phyloP scores from a whole-genome alignment of 352 stramenopile genomes.

The Phytophthora hibernalis region DNA sequence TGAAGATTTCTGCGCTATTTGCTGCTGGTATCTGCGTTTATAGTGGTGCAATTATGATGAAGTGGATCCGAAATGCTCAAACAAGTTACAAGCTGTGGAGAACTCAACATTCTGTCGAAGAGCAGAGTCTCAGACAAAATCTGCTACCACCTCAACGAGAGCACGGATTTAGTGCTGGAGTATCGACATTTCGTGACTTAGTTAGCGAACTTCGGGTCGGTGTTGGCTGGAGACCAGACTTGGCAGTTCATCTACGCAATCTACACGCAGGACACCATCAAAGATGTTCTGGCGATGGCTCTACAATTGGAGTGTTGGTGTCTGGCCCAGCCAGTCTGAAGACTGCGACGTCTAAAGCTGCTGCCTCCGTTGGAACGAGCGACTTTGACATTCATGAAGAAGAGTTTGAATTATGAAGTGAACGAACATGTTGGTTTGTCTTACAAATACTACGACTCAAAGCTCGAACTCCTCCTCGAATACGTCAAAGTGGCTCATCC shows the following conservation, averaged over 20 bases:
- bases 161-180: not conserved
- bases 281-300: not conserved
- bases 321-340: conserved; percentile 47
- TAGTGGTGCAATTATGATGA: not conserved
- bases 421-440: not conserved
- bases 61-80: conserved; percentile 2
- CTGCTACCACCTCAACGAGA: conserved; percentile 3
- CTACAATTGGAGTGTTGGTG: conserved; percentile 40
- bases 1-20: conserved; percentile 18
- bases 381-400: conserved; percentile 40
- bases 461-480: conserved; percentile 44
- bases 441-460: conserved; percentile 4
- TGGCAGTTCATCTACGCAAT: conserved; percentile 14
- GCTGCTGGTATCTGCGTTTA: conserved; percentile 14
- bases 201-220: conserved; percentile 12
- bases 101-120: not conserved
- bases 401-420: conserved; percentile 38
- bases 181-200: conserved; percentile 26
- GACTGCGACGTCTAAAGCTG: conserved; percentile 12
- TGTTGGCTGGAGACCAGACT: conserved; percentile 18
- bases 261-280: conserved; percentile 4
- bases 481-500: conserved; percentile 28
- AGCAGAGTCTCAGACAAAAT: conserved; percentile 13
- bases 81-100: not conserved
- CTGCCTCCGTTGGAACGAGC: conserved; percentile 9